A percentile compares a stretch with the other conserved stretches of the same genome.
Evolutionary conservation across 257 asterid species (phyloP).

Genomic region (Solanum pinnatisectum): DNA sequence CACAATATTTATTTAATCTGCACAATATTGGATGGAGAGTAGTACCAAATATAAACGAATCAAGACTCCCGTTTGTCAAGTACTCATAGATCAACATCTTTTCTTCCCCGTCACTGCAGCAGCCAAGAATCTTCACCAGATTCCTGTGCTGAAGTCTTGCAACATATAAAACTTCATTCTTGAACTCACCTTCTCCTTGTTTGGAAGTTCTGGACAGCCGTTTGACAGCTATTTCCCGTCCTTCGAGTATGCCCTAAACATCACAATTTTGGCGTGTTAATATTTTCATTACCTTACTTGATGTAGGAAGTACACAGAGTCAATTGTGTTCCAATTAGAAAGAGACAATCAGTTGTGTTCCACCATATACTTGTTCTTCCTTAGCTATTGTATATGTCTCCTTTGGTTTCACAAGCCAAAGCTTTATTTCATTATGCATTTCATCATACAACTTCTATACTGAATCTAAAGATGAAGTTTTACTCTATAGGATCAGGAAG

Average conservation of each 20-base stretch:
- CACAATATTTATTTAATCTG: no score
- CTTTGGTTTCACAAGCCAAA: no score
- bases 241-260: slow-evolving; percentile 30
- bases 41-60: slow-evolving; percentile 35
- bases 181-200: slow-evolving; percentile 49
- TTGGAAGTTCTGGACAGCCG: slow-evolving; percentile 28
- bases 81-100: slow-evolving; percentile 41
- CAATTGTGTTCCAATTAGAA: neutral
- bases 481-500: no score
- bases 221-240: slow-evolving; percentile 43
- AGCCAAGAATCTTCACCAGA: slow-evolving; percentile 47
- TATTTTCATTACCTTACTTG: neutral
- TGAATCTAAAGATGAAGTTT: no score
- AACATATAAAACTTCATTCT: slow-evolving; percentile 32
- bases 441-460: no score
- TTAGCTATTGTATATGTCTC: no score
- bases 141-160: slow-evolving; percentile 49
- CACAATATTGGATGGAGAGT: neutral
- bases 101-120: slow-evolving; percentile 36
- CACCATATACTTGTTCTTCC: no score
- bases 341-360: no score
- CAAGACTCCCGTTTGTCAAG: slow-evolving; percentile 42
- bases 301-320: neutral
- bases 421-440: no score
- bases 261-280: neutral